Percentiles rank a stretch among this genome's conserved stretches.
Conservation (phyloP, 768 basidiomycete species). For the Leccinum olivaceopallidum region DNA sequence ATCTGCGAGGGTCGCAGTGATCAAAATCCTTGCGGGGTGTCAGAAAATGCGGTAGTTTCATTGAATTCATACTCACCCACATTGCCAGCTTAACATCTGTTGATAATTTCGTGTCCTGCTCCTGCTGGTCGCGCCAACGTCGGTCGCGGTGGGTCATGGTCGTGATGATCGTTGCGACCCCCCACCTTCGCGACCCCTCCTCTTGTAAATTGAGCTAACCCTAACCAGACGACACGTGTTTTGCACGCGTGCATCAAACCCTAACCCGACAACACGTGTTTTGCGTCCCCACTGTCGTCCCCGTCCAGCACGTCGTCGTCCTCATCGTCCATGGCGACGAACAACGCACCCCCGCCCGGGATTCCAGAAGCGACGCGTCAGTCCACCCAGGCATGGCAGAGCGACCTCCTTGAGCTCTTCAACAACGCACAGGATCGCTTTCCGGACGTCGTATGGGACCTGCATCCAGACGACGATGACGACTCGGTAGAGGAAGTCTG, state of each 20-base stretch:
- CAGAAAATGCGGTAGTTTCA: background rate
- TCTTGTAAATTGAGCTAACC: background rate
- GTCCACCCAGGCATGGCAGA: conserved; percentile 76
- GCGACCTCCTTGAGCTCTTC: conserved; percentile 78
- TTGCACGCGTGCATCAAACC: conserved; percentile 13
- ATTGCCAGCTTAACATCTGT: conserved; percentile 61
- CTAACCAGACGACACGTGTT: background rate
- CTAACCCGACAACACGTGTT: conserved; percentile 35
- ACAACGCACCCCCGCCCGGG: conserved; percentile 29
- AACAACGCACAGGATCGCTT: conserved; percentile 86
- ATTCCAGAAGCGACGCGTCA: conserved; percentile 57
- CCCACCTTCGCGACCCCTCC: conserved; percentile 6
- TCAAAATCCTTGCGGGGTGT: conserved; percentile 75
- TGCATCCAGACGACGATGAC: conserved; percentile 52
- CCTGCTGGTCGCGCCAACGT: background rate
- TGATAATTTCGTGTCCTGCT: background rate
- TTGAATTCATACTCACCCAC: conserved; percentile 68
- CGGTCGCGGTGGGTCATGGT: background rate
- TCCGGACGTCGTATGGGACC: conserved; percentile 96
- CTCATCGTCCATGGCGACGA: conserved; percentile 29
- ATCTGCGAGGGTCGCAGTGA: conserved; percentile 91
- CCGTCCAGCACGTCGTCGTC: conserved; percentile 27
- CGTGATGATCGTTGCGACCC: background rate
- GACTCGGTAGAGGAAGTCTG: conserved; percentile 66
- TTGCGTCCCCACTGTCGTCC: conserved; percentile 22